phyloP scores from a whole-genome alignment of 257 asterid genomes.

The Forsythia viridissima region DNA sequence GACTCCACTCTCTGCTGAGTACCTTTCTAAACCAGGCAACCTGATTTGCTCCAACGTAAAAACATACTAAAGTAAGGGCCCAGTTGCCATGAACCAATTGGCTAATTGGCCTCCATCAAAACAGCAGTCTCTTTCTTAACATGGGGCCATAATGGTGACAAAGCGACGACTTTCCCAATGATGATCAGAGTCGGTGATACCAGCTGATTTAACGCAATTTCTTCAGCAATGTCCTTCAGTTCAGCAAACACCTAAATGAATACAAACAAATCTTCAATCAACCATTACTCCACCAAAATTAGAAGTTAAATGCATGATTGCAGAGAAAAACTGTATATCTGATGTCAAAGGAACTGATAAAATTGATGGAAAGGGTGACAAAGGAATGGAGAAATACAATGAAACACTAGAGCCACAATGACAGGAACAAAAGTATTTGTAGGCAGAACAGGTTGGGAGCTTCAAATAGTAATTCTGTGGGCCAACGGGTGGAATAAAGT shows the following conservation, averaged over 20 bases:
- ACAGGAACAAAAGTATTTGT: not conserved
- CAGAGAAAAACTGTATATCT: not conserved
- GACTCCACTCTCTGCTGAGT: not conserved
- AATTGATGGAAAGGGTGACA: too few relatives aligned
- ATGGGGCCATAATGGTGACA: slow-evolving; percentile 78
- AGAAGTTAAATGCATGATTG: not conserved
- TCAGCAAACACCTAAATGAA: slow-evolving; percentile 65
- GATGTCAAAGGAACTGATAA: not conserved
- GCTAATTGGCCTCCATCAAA: slow-evolving; percentile 45
- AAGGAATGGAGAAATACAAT: too few relatives aligned
- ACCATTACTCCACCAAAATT: not conserved
- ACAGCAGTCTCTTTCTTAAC: slow-evolving; percentile 34
- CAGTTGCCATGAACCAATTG: not conserved
- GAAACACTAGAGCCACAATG: too few relatives aligned
- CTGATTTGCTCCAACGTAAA: not conserved
- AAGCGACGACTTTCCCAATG: slow-evolving; percentile 81
- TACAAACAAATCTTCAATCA: slow-evolving; percentile 6
- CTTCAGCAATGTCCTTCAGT: slow-evolving; percentile 67
- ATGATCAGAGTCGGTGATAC: slow-evolving; percentile 79
- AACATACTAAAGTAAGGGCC: not conserved
- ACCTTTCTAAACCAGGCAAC: not conserved
- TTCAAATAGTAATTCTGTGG: too few relatives aligned
- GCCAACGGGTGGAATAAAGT: not conserved
- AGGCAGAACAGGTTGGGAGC: too few relatives aligned
- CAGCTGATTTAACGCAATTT: slow-evolving; percentile 53